phyloP scores from a whole-genome alignment of 2,329 filamentous ascomycete genomes.

The Coleophoma crateriformis region DNA sequence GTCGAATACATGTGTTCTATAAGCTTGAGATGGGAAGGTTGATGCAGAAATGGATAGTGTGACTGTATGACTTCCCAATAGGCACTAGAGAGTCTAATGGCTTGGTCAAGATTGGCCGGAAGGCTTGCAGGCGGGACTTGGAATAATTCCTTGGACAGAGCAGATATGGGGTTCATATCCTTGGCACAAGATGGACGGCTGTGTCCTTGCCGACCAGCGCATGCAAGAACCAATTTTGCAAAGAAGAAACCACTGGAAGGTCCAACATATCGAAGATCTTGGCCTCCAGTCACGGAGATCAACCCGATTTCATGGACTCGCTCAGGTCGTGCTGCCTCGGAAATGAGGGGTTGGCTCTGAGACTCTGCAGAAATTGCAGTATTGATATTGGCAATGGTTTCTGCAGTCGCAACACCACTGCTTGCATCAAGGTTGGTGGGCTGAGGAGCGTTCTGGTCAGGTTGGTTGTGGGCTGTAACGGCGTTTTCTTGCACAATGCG shows the following conservation, averaged over 20 bases:
- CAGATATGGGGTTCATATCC: background rate
- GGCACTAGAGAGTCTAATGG: conserved; percentile 34
- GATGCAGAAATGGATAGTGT: conserved; percentile 44
- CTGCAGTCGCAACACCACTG: too few relatives aligned
- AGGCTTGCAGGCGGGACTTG: conserved; percentile 5
- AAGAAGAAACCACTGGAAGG: conserved; percentile 51
- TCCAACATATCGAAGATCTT: conserved; percentile 46
- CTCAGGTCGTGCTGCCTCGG: conserved; percentile 10
- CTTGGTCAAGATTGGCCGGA: conserved; percentile 29
- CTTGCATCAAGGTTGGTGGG: too few relatives aligned
- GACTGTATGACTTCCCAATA: conserved; percentile 44
- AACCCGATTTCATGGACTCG: conserved; percentile 47
- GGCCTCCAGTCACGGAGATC: conserved; percentile 40
- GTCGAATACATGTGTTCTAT: conserved; percentile 30
- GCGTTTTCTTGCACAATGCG: conserved; percentile 1
- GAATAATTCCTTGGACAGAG: conserved; percentile 1
- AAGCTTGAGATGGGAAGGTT: conserved; percentile 31
- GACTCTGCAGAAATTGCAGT: too few relatives aligned
- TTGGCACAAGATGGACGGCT: conserved; percentile 1
- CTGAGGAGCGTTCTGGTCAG: too few relatives aligned
- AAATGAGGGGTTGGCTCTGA: too few relatives aligned
- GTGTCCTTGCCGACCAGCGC: conserved; percentile 23
- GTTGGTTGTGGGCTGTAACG: too few relatives aligned
- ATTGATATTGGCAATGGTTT: too few relatives aligned
- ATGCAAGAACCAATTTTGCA: conserved; percentile 40